Evolutionary conservation across 139 green algal genomes (phyloP).

Genomic region (Chlorella sp.): DNA sequence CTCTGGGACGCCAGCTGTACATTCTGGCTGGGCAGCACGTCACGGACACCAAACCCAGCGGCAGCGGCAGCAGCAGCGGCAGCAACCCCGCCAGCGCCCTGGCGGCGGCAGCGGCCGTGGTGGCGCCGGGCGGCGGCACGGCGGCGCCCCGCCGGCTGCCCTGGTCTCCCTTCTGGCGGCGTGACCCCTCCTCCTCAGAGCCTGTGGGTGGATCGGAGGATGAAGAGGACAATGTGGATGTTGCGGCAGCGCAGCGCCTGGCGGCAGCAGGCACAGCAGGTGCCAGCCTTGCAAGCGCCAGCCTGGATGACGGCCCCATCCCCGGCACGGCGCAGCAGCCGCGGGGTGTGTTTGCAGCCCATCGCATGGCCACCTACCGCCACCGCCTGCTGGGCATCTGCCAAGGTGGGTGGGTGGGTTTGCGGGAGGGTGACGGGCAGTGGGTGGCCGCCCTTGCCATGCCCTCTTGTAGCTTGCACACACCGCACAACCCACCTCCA

Average conservation of each 20-base stretch:
- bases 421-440: no score
- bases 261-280: neutral
- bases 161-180: no score
- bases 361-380: slow-evolving; percentile 44
- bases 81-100: no score
- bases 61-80: neutral
- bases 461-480: no score
- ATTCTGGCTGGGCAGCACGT: no score
- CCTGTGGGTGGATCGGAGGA: neutral
- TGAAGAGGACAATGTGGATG: slow-evolving; percentile 14
- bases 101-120: no score
- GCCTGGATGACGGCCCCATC: neutral
- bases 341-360: slow-evolving; percentile 22
- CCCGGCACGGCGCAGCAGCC: neutral
- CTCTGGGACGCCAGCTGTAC: no score
- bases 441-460: no score
- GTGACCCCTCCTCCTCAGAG: no score
- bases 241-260: neutral
- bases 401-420: slow-evolving; percentile 21
- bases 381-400: slow-evolving; percentile 39
- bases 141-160: no score
- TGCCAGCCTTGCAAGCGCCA: neutral
- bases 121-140: no score
- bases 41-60: neutral
- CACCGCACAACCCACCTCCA: no score